Evolutionary conservation across 495 filamentous ascomycete species (phyloP).

Genomic region (Daldinia loculata): DNA sequence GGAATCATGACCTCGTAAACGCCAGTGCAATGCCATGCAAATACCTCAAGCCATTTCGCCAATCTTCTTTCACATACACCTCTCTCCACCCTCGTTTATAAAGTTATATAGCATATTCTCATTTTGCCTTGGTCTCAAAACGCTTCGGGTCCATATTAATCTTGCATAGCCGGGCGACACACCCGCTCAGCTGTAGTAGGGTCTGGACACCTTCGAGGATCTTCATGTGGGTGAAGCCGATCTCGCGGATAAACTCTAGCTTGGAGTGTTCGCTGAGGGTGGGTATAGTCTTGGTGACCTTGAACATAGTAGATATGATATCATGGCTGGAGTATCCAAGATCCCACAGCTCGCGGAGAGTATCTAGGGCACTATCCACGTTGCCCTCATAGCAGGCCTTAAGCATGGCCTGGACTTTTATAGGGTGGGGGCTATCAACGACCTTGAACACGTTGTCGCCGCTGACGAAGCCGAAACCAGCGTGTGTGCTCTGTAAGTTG

Average conservation of each 20-base stretch:
- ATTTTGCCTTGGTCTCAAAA: conserved; percentile 67
- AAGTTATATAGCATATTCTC: not conserved
- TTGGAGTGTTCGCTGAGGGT: conserved; percentile 91
- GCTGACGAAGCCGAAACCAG: conserved; percentile 96
- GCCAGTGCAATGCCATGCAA: conserved; percentile 41
- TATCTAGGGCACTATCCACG: conserved; percentile 85
- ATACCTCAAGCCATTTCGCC: conserved; percentile 35
- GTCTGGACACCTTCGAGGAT: conserved; percentile 97
- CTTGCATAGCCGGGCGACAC: conserved; percentile 86
- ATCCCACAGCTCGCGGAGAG: conserved; percentile 89
- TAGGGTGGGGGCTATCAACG: conserved; percentile 94
- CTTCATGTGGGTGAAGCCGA: conserved; percentile 99
- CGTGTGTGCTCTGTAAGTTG: conserved; percentile 92
- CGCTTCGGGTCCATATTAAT: conserved; percentile 93
- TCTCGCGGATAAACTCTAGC: conserved; percentile 95
- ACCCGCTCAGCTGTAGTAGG: conserved; percentile 89
- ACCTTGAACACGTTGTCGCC: conserved; percentile 99
- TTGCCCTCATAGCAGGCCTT: conserved; percentile 95
- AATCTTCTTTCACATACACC: conserved; percentile 4
- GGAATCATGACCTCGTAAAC: conserved; percentile 31
- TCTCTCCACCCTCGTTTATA: conserved; percentile 6
- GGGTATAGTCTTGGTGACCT: conserved; percentile 93
- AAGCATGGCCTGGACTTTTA: conserved; percentile 98
- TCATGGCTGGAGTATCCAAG: conserved; percentile 96
- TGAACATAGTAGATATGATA: conserved; percentile 99